Percentiles rank a stretch among this genome's conserved stretches.
Conservation (phyloP, 257 asterid genomes). For the Knoxia roxburghii region DNA sequence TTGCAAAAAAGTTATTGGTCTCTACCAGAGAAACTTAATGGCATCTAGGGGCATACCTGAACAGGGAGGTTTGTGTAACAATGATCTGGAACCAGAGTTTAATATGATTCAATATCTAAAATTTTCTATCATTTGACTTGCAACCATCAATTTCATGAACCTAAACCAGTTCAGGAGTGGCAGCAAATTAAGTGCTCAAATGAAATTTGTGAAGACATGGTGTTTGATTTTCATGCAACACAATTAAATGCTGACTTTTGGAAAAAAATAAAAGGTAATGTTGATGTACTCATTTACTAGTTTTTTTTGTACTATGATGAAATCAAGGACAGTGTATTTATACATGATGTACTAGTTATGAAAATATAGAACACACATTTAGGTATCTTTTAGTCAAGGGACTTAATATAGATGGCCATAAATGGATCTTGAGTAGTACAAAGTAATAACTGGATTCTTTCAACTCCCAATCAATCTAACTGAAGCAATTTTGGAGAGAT, state of each 20-base stretch:
- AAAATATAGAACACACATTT: too few species aligned
- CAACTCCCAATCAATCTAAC: background rate
- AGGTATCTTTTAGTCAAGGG: background rate
- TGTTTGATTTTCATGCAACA: background rate
- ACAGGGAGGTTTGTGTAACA: background rate
- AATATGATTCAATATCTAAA: background rate
- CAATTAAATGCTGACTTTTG: background rate
- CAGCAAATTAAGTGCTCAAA: background rate
- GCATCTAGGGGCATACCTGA: too few species aligned
- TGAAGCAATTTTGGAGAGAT: background rate
- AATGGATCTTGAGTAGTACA: background rate
- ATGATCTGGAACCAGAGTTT: background rate
- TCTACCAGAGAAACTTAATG: too few species aligned
- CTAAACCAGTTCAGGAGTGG: background rate
- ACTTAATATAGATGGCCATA: background rate
- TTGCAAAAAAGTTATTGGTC: too few species aligned
- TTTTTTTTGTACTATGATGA: too few species aligned
- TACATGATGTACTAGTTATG: background rate
- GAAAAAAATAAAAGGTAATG: background rate
- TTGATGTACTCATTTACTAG: too few species aligned
- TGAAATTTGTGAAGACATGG: background rate
- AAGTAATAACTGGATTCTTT: background rate
- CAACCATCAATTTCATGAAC: background rate
- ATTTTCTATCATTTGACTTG: background rate
- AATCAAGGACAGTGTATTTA: background rate